Percentiles rank a stretch among this genome's conserved stretches.
phyloP scores from a whole-genome alignment of 352 stramenopile genomes.

The Globisporangium polare region DNA sequence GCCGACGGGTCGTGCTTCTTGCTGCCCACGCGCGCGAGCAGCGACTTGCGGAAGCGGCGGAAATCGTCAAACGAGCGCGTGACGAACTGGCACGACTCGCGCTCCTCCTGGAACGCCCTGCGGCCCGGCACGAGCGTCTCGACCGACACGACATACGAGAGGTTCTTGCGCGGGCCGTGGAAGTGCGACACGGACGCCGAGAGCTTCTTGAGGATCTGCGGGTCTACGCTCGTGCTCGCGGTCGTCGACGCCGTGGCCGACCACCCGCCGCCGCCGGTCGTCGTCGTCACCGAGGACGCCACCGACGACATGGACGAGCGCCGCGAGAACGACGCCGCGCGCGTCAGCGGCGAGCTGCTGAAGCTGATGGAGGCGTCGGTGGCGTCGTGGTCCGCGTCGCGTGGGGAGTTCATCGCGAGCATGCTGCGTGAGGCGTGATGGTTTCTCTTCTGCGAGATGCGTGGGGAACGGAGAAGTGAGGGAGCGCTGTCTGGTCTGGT shows the following conservation, averaged over 20 bases:
- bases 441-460: not conserved
- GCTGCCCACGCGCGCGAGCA: constrained; percentile 56
- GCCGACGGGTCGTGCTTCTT: constrained; percentile 32
- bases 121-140: constrained; percentile 62
- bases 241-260: constrained; percentile 22
- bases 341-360: constrained; percentile 9
- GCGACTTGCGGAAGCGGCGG: constrained; percentile 65
- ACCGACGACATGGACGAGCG: constrained; percentile 14
- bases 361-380: not conserved
- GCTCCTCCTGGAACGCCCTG: constrained; percentile 52
- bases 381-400: not conserved
- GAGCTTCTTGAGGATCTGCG: constrained; percentile 79
- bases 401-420: not conserved
- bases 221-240: constrained; percentile 44
- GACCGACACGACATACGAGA: constrained; percentile 78
- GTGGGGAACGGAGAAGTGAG: constrained; percentile 2
- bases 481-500: no score
- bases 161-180: constrained; percentile 61
- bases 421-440: not conserved
- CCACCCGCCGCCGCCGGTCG: constrained; percentile 22
- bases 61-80: constrained; percentile 80
- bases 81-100: constrained; percentile 65
- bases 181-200: constrained; percentile 70
- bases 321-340: constrained; percentile 13
- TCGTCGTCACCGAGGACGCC: not conserved